A percentile compares a stretch with the other conserved stretches of the same genome.
Conservation (phyloP, 2,329 filamentous ascomycete species). For the Phyllosticta citrichinensis region DNA sequence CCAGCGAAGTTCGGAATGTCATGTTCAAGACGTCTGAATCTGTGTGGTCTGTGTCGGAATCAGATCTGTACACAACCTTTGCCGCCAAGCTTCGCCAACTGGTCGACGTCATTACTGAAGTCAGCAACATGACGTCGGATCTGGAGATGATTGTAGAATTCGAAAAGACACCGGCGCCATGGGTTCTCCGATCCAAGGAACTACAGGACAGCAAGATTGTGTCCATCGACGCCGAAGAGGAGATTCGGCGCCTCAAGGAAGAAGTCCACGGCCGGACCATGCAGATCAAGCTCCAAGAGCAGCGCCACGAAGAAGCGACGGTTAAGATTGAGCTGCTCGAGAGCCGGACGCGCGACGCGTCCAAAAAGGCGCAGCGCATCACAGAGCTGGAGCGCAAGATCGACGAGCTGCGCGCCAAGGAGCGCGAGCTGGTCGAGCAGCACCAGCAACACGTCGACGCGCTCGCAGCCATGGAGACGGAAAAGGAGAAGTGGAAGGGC, state of each 20-base stretch:
- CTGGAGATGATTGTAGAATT: constrained; percentile 43
- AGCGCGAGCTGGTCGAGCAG: constrained; percentile 7
- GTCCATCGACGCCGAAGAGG: constrained; percentile 73
- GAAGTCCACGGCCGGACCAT: constrained; percentile 66
- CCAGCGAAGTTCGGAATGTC: constrained; percentile 9
- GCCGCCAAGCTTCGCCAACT: constrained; percentile 56
- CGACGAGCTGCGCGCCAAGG: constrained; percentile 4
- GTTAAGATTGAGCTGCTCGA: constrained; percentile 91
- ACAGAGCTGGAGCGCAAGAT: constrained; percentile 9
- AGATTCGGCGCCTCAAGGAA: constrained; percentile 69
- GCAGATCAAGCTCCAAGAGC: constrained; percentile 47
- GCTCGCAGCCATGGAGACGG: constrained; percentile 7
- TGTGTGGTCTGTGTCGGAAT: constrained; percentile 44
- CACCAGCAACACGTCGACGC: constrained; percentile 6
- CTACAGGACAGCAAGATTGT: constrained; percentile 73
- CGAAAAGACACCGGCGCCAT: constrained; percentile 65
- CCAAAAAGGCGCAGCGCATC: constrained; percentile 50
- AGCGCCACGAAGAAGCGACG: constrained; percentile 74
- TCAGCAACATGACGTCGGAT: constrained; percentile 50
- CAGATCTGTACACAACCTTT: constrained; percentile 62
- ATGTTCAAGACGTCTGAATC: constrained; percentile 5
- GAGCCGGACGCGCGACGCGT: constrained; percentile 73
- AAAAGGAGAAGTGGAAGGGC: constrained; percentile 11
- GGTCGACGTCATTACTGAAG: constrained; percentile 55
- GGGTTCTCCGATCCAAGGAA: constrained; percentile 72